Base-by-base conservation (phyloP, 179 eudicot genomes). In the Beta lomatogona region DNA sequence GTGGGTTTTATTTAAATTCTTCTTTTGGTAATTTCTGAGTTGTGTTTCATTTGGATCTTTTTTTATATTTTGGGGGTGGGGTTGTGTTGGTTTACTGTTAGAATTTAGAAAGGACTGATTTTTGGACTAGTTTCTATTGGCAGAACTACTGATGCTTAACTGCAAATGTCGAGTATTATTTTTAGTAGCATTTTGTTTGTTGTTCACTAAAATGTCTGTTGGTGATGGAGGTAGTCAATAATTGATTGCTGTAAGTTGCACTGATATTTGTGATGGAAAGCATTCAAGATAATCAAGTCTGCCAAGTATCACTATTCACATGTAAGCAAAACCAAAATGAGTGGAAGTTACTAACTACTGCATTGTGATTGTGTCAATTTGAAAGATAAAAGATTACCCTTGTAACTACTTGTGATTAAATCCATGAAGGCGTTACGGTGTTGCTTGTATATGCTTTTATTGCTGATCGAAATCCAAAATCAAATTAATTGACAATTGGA, bases 1-100 rank as follows among this genome's bases (percentile, higher is more conserved):
- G 54, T 80, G 73, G 79, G 76, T 83, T 3, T 5, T 15, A 73
- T 6, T 16, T 44, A 41, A 12, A 31, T 66, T 19, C 8, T 46
- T 65, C 9, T 66, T 66, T 28, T 1, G 13, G 13, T 66, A 2
- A 25, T 70, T 60, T 78, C n/a, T 1, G 8, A 12, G 28, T 36
- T 28, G 36, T 73, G 36, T 73, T 53, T 31, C 50, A 44, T 44
- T 60, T 18, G 6, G 22, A 2, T 0, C n/a, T 60, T 53, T 75
- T 55, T 22, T 53, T 3, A 57, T 81, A 22, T 11, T 55, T 82
- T 73, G 46, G 16, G 28, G 50, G 25, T 16, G 14, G 41, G 41
- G 41, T 36, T 55, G 73, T 69, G 75, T 48, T 6, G 55, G 55
- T 52, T 52, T 72, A 53, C 44, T 53, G 76, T 22, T 52, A 14